Evolutionary conservation across 345 rosid genomes (phyloP), one percentile per base, ranked within the genome.

Genomic region (Arabidopsis arenosa): DNA sequence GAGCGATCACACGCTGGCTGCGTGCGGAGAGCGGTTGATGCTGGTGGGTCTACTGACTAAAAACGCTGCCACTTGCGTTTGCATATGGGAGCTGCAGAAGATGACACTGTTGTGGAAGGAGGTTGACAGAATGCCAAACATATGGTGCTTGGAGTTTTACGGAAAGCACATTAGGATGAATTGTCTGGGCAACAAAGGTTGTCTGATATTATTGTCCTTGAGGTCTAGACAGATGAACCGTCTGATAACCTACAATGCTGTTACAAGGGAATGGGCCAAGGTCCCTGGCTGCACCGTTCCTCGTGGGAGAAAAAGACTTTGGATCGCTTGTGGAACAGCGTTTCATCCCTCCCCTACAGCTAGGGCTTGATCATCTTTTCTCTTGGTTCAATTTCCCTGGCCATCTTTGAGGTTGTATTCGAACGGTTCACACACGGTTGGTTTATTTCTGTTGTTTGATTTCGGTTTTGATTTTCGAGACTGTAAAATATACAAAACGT

Each of bases 101-200:
- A 95, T 95, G 99, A 92, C 96, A 44, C 89, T 95, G 81, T 82
- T 95, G 88, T 95, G 99, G 99, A 95, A 89, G 99, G 99, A 95
- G 99, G 99, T 95, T 85, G 99, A 95, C 98, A 95, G 99, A 95
- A 92, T 95, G 98, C 98, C 99, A 95, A 95, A 92, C 80, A 80
- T 88, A 83, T 89, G 92, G 99, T 92, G 98, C 99, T 90, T 95
- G 81, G 99, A 95, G 73, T 92, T 95, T 86, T 95, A 95, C 12
- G 98, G 99, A 84, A 92, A 89, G 99, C 98, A 95, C 96, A 81
- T 90, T 65, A 87, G 89, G 79, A 95, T 95, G 99, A 92, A 89
- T 81, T 95, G 99, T 88, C 81, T 95, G 84, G 99, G 99, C 88
- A 95, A 95, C 94, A 87, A 73, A 79, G 94, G 93, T 77, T 78